Conservation (phyloP, 257 asterid species). For the Voacanga thouarsii region DNA sequence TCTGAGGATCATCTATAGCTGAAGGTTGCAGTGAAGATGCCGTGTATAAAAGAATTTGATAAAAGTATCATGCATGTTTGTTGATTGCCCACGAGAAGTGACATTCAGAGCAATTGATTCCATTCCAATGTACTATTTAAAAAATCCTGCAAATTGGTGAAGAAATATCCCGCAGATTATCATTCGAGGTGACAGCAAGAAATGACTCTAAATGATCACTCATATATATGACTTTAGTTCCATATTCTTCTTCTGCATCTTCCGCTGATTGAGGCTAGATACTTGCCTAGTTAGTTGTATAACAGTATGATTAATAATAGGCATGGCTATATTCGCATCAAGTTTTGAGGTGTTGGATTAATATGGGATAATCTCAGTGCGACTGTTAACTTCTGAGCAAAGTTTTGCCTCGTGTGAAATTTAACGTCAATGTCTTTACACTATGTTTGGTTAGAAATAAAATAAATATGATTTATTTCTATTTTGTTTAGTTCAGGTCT, state of each 20-base stretch:
- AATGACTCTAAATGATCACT: neutral
- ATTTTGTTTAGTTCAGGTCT: no score
- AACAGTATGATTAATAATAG: no score
- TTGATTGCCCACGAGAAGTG: no score
- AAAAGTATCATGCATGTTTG: no score
- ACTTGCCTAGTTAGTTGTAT: neutral
- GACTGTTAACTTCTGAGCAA: neutral
- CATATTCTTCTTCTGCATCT: neutral
- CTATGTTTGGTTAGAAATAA: no score
- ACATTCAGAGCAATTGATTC: neutral
- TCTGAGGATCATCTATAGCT: neutral
- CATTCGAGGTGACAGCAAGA: neutral
- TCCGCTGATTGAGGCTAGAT: neutral
- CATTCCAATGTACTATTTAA: neutral
- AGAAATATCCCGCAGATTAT: neutral
- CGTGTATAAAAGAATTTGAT: neutral
- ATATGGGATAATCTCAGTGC: neutral
- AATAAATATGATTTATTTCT: no score
- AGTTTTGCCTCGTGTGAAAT: neutral
- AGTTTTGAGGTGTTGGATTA: neutral
- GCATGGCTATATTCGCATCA: neutral
- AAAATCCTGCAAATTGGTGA: neutral
- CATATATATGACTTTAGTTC: neutral
- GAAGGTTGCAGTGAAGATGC: neutral
- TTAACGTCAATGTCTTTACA: neutral